Evolutionary conservation across 345 rosid species (phyloP), one percentile per base, ranked within the genome.

Genomic region (Conringia planisiliqua): DNA sequence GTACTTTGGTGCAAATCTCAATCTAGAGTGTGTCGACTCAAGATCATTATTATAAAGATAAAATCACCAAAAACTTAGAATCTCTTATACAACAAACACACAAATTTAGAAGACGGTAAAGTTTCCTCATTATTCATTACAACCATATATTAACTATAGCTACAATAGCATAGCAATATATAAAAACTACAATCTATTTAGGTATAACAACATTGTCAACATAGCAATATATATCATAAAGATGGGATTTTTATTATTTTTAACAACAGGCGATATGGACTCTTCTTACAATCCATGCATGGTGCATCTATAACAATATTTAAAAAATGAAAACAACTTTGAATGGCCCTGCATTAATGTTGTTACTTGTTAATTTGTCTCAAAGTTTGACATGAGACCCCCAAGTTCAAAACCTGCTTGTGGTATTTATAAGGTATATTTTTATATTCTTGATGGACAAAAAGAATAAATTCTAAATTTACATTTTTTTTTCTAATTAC

Each of bases 281-380:
- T 89, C 80, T 90, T 89, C 92, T 93, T 88, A 66, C 98, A 93
- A 48, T 93, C 98, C 81, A 89, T 79, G 47, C 89, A 22, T 22
- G 24, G 24, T 93, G 80, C 98, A 93, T 1, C 98, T 90, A 0
- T 27, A 38, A 10, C 40, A 38, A 7, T 38, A 38, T 38, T 38
- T 38, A 38, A 38, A 38, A 38, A 9, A 38, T 9, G 40, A 38
- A 38, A 38, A 35, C 7, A 38, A 38, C 13, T 38, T 10, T 38
- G 40, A 38, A 7, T 10, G 12, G 4, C 11, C 40, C 9, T 38
- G 30, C 4, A 27, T 27, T 27, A 27, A 3, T 27, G 30, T 27
- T 27, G 30, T 27, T 3, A 48, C 54, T 48, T 48, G 54, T 48
- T 20, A 9, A 48, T 18, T 8, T 48, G 29, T 20, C 54, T 18